Evolutionary conservation across 345 rosid genomes (phyloP).

Genomic region (Dimocarpus longan): DNA sequence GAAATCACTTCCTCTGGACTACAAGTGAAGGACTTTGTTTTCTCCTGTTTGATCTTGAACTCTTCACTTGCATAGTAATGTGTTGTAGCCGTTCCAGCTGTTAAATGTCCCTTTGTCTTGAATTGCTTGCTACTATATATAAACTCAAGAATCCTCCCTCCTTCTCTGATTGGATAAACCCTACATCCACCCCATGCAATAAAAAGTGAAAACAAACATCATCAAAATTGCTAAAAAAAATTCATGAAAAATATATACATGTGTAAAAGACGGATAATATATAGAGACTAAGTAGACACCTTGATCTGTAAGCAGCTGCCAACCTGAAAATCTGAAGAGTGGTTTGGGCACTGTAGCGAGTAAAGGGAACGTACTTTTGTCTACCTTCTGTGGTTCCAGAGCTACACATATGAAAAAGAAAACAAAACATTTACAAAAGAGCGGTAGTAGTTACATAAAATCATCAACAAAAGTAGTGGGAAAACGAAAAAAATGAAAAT

Average conservation of each 20-base stretch:
- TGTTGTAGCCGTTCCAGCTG: constrained; percentile 86
- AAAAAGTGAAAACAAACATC: not conserved
- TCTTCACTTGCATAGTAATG: constrained; percentile 90
- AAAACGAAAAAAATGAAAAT: not conserved
- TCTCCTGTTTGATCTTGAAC: constrained; percentile 76
- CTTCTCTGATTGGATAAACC: constrained; percentile 73
- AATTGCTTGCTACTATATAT: constrained; percentile 82
- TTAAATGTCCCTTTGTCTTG: constrained; percentile 74
- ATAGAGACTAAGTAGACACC: constrained; percentile 34
- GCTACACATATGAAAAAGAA: constrained; percentile 33
- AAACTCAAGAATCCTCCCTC: constrained; percentile 86
- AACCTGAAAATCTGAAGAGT: constrained; percentile 77
- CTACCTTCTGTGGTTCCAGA: constrained; percentile 97
- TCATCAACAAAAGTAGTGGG: not conserved
- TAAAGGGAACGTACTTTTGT: constrained; percentile 84
- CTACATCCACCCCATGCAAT: constrained; percentile 28
- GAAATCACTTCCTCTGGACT: constrained; percentile 83
- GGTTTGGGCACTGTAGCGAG: constrained; percentile 69
- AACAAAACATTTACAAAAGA: not conserved
- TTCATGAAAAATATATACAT: not conserved
- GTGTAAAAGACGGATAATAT: not conserved
- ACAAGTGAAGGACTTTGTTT: constrained; percentile 73
- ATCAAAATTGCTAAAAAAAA: not conserved
- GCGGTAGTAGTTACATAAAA: not conserved
- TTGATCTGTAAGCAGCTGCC: constrained; percentile 92